Evolutionary conservation across 306 rosid species (phyloP).

Genomic region (Medicago lupulina): DNA sequence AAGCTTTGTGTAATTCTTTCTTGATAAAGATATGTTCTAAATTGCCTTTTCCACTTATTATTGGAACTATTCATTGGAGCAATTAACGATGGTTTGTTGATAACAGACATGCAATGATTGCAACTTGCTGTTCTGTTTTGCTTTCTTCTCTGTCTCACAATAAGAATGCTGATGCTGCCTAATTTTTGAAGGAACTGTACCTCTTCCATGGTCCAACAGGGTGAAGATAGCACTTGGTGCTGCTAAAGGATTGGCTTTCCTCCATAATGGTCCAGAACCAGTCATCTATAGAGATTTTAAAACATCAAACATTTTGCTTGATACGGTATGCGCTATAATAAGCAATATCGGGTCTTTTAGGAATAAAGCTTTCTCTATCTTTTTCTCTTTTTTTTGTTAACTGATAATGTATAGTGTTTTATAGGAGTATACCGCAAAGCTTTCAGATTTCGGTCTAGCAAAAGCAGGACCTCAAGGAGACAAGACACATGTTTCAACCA

Average conservation of each 20-base stretch:
- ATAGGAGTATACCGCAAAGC: conserved; percentile 95
- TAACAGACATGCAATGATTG: background rate
- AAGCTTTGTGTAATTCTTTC: background rate
- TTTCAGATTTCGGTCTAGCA: conserved; percentile 98
- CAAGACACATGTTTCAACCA: conserved; percentile 94
- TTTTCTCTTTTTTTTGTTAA: background rate
- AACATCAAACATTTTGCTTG: conserved; percentile 97
- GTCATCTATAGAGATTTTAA: conserved; percentile 96
- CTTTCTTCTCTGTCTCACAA: conserved; percentile 26
- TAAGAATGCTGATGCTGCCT: conserved; percentile 49
- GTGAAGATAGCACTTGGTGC: conserved; percentile 94
- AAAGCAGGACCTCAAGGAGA: conserved; percentile 99
- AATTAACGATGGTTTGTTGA: background rate
- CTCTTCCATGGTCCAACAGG: conserved; percentile 95
- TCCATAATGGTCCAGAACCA: conserved; percentile 90
- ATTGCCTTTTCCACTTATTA: background rate
- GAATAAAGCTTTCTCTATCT: background rate
- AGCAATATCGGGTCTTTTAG: background rate
- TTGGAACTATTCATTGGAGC: background rate
- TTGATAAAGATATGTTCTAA: background rate
- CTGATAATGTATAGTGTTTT: conserved; percentile 38
- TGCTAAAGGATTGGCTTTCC: conserved; percentile 96
- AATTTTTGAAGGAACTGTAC: conserved; percentile 83
- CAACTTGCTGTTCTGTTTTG: background rate
- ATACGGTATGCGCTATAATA: conserved; percentile 65